phyloP scores from a whole-genome alignment of 164 flowering plant genomes.

The Berberis vulgaris region DNA sequence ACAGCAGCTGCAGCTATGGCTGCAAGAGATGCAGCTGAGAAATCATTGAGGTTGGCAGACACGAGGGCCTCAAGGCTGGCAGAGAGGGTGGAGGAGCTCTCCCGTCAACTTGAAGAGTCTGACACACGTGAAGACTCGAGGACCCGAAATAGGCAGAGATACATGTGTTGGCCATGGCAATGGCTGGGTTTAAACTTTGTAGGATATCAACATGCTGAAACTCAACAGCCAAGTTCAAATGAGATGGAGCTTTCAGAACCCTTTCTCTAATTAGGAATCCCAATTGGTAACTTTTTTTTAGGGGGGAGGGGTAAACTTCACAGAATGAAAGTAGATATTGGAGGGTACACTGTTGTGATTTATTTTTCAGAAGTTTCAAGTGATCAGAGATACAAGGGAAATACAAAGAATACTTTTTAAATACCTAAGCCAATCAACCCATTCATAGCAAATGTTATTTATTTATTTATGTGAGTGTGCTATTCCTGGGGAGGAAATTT shows the following conservation, averaged over 20 bases:
- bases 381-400: too few relatives aligned
- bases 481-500: too few relatives aligned
- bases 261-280: conserved; percentile 32
- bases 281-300: background rate
- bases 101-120: conserved; percentile 68
- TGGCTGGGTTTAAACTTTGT: conserved; percentile 83
- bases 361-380: too few relatives aligned
- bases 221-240: conserved; percentile 49
- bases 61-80: conserved; percentile 68
- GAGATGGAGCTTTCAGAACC: conserved; percentile 99
- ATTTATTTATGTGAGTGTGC: too few relatives aligned
- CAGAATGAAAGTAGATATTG: too few relatives aligned
- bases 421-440: too few relatives aligned
- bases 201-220: conserved; percentile 29
- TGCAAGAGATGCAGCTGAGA: conserved; percentile 94
- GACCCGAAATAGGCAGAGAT: conserved; percentile 39
- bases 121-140: conserved; percentile 47
- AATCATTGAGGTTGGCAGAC: conserved; percentile 78
- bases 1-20: conserved; percentile 93
- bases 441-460: too few relatives aligned
- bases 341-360: too few relatives aligned
- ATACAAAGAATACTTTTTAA: too few relatives aligned
- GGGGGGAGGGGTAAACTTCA: too few relatives aligned
- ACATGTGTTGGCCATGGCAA: conserved; percentile 97
- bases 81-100: conserved; percentile 84